Evolutionary conservation across 192 early-diverging fungal species (phyloP).

Genomic region (Coemansia sp.): DNA sequence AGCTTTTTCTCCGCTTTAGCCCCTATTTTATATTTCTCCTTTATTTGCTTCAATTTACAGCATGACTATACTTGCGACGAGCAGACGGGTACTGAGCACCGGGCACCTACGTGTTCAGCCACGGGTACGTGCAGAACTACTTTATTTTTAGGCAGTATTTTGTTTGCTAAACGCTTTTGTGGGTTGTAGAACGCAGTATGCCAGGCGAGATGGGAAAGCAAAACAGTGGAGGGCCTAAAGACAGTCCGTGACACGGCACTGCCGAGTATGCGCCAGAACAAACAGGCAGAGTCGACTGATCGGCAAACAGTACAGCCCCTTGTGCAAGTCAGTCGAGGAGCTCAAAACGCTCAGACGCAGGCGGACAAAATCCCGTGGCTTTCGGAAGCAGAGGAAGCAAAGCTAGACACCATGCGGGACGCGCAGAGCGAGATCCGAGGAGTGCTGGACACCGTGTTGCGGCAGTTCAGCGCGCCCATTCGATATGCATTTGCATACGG

Average conservation of each 20-base stretch:
- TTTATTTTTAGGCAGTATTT: background rate
- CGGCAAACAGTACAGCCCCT: conserved; percentile 31
- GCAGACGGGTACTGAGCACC: background rate
- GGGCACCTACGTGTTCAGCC: background rate
- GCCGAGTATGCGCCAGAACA: conserved; percentile 19
- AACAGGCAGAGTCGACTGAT: conserved; percentile 6
- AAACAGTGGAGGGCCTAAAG: conserved; percentile 1
- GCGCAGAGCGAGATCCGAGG: conserved; percentile 21
- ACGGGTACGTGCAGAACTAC: background rate
- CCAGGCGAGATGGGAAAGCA: conserved; percentile 41
- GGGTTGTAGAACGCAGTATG: conserved; percentile 2
- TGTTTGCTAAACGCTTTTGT: background rate
- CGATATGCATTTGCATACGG: conserved; percentile 91
- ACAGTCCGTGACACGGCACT: conserved; percentile 9
- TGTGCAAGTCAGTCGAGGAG: background rate
- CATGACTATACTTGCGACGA: background rate
- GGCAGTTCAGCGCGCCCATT: conserved; percentile 39
- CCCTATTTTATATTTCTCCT: background rate
- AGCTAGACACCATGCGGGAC: conserved; percentile 32
- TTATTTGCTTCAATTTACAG: background rate
- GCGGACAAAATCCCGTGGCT: conserved; percentile 13
- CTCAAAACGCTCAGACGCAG: background rate
- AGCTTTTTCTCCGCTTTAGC: too few relatives aligned
- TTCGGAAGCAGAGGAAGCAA: conserved; percentile 24
- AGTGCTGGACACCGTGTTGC: conserved; percentile 23